phyloP scores from a whole-genome alignment of 75 land plant genomes.

The Cupressus sempervirens region DNA sequence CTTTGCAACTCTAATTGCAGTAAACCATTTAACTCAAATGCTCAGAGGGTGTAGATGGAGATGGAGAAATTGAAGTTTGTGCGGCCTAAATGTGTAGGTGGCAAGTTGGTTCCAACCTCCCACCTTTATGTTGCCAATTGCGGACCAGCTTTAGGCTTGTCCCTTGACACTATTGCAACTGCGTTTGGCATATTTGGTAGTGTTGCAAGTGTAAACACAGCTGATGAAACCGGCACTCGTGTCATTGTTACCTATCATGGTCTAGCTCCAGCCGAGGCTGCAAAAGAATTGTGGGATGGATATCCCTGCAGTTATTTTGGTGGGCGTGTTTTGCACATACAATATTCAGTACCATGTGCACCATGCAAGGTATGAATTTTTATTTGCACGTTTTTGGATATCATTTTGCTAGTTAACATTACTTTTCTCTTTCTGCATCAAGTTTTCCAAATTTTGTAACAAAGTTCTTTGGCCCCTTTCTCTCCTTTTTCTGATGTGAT shows the following conservation, averaged over 20 bases:
- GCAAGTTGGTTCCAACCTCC: conserved; percentile 25
- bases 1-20: conserved; percentile 1
- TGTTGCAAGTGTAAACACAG: conserved; percentile 50
- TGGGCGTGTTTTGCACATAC: conserved; percentile 60
- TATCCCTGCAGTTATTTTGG: conserved; percentile 49
- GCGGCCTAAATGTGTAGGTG: conserved; percentile 11
- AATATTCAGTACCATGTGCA: conserved; percentile 48
- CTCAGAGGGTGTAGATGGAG: conserved; percentile 1
- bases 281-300: conserved; percentile 49
- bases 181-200: conserved; percentile 61
- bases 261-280: conserved; percentile 46
- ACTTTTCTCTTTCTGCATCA: not conserved
- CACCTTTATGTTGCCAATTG: conserved; percentile 94
- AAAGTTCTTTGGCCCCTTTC: not conserved
- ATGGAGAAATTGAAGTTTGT: conserved; percentile 10
- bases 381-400: not conserved
- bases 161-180: conserved; percentile 36
- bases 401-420: not conserved
- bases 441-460: too few relatives aligned
- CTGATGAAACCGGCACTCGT: conserved; percentile 77
- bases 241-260: conserved; percentile 63
- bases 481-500: too few relatives aligned
- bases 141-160: conserved; percentile 80
- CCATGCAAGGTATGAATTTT: not conserved
- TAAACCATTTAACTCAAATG: not conserved